Percentiles rank a stretch among this genome's conserved stretches.
These are phyloP conservation scores for Fusarium gaditjirri DNA, from an alignment of 2,329 filamentous ascomycete species.

Conservation along the genomic window DNA sequence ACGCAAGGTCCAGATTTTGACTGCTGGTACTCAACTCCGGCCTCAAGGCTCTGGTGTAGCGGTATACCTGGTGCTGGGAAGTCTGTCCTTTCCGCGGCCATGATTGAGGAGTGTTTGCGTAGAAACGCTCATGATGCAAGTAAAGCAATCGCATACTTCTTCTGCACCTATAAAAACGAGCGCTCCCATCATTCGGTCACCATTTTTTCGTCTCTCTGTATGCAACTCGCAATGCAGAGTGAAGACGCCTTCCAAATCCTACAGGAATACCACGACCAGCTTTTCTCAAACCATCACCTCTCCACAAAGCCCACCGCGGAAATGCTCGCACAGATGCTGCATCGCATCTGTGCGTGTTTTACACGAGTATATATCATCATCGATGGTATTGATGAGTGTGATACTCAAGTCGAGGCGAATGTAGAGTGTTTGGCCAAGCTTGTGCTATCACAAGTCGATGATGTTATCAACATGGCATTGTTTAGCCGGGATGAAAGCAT, in stretches of 20 bases:
- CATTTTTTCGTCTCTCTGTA: not conserved
- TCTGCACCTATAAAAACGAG: not conserved
- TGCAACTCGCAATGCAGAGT: not conserved
- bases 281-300: not conserved
- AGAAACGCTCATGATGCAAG: not conserved
- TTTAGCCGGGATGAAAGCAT: constrained; percentile 13
- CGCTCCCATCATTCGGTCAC: not conserved
- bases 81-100: not conserved
- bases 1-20: not conserved
- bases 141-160: not conserved
- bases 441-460: too few species aligned
- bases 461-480: not conserved
- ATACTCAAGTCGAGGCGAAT: not conserved
- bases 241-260: not conserved
- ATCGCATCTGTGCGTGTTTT: not conserved
- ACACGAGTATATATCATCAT: not conserved
- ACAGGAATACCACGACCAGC: not conserved
- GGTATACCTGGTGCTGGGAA: not conserved
- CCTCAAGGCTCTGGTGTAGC: not conserved
- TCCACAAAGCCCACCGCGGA: not conserved
- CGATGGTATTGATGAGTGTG: not conserved
- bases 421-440: not conserved
- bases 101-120: not conserved
- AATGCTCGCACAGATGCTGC: not conserved
- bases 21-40: not conserved